Evolutionary conservation across 768 basidiomycete genomes (phyloP), one percentile per base, ranked within the genome.

Genomic region (Dioszegia aurantiaca): DNA sequence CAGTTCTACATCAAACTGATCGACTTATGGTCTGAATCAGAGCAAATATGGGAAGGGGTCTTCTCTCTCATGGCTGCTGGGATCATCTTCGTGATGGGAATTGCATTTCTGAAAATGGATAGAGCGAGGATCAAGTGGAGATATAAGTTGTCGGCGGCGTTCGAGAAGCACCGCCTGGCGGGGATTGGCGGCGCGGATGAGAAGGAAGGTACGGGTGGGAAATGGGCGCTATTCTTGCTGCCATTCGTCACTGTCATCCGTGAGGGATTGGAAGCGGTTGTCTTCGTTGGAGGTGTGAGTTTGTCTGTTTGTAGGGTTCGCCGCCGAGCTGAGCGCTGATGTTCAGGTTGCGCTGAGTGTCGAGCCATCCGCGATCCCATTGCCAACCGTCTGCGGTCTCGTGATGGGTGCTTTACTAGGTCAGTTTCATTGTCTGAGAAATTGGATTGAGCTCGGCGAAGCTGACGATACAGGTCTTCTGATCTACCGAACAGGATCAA

Each of bases 61-160:
- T 80, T 81, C 72, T 72, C 69, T 30, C 58, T 80, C 49, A 70
- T 73, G 11, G 74, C 77, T 9, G 58, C 63, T 19, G 56, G 90
- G 66, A 84, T 95, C 82, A 92, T 95, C 69, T 89, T 91, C 75
- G 80, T 87, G 72, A 94, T 97, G 90, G 92, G 90, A 2, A 70
- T 97, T 37, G 87, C 87, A 33, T 93, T 98, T 88, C 84, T 99
- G 60, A 91, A 89, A 73, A 86, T 99, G 83, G 93, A 98, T 76
- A 82, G 87, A 69, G 87, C 94, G 11, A 88, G 90, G 74, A 83
- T 87, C n/a, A 91, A 89, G 77, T 99, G 94, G 94, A 84, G 89
- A 64, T 78, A 89, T 70, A 95, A 94, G 80, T 84, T 98, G 46
- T 81, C 85, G 56, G 80, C 80, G 12, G 88, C 92, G 0, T 95